Evolutionary conservation across 441 rosid species (phyloP).

Genomic region (Pelargonium fulgidum): DNA sequence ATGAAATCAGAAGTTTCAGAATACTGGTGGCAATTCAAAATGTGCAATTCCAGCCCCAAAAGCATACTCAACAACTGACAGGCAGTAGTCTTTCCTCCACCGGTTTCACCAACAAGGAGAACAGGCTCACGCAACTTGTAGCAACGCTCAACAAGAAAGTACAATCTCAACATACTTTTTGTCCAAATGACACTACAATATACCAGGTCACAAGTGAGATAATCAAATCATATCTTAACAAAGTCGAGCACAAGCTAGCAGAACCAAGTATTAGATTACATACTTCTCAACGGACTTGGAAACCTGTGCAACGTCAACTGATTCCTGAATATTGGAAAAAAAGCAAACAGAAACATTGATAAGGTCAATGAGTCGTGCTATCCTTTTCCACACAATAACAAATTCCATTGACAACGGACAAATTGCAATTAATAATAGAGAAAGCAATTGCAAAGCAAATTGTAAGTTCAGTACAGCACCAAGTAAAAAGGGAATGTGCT

Average conservation of each 20-base stretch:
- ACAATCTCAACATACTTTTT: constrained; percentile 80
- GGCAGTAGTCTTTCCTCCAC: constrained; percentile 97
- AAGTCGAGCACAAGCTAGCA: constrained; percentile 14
- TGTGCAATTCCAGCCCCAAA: constrained; percentile 58
- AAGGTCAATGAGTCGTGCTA: background rate
- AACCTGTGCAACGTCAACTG: constrained; percentile 21
- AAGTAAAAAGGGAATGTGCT: background rate
- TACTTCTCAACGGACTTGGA: constrained; percentile 43
- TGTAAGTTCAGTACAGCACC: background rate
- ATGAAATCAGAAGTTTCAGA: constrained; percentile 96
- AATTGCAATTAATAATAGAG: background rate
- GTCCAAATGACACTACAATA: constrained; percentile 68
- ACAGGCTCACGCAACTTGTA: constrained; percentile 87
- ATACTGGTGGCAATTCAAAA: constrained; percentile 95
- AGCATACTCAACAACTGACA: constrained; percentile 70
- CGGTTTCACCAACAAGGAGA: constrained; percentile 99
- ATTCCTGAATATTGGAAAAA: constrained; percentile 37
- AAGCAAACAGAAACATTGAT: background rate
- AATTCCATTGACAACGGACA: background rate
- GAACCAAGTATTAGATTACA: constrained; percentile 20
- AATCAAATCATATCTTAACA: constrained; percentile 12
- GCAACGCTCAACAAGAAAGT: constrained; percentile 69
- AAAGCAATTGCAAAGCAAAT: background rate
- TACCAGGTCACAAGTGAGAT: constrained; percentile 20
- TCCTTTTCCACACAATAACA: background rate